Evolutionary conservation across 2,329 filamentous ascomycete genomes (phyloP).

Genomic region (Pseudopithomyces maydicus): DNA sequence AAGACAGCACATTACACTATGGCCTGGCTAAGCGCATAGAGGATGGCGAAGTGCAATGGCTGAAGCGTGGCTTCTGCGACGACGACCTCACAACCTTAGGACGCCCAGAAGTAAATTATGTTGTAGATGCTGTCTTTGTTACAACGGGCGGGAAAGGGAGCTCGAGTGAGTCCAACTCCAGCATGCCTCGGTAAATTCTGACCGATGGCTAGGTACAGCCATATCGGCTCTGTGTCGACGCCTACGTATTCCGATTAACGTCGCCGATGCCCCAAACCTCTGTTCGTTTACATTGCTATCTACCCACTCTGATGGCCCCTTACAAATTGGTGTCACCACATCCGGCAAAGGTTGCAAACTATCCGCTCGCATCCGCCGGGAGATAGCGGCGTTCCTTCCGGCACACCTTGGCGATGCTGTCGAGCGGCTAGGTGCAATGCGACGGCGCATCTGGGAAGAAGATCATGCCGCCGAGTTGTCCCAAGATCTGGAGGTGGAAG

Average conservation of each 20-base stretch:
- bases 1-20: constrained; percentile 64
- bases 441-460: constrained; percentile 49
- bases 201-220: constrained; percentile 56
- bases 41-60: constrained; percentile 68
- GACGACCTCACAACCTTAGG: constrained; percentile 76
- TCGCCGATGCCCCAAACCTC: constrained; percentile 82
- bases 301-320: constrained; percentile 84
- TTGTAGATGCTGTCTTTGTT: constrained; percentile 93
- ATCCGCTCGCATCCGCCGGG: constrained; percentile 83
- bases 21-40: constrained; percentile 68
- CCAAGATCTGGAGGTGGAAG: constrained; percentile 54
- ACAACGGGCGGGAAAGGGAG: constrained; percentile 62
- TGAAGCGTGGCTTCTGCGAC: constrained; percentile 69
- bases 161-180: constrained; percentile 44
- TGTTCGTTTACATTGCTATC: constrained; percentile 91
- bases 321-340: constrained; percentile 95
- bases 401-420: constrained; percentile 76
- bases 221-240: constrained; percentile 78
- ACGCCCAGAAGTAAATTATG: constrained; percentile 73
- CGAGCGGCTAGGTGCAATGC: constrained; percentile 68
- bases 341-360: constrained; percentile 95
- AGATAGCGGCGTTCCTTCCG: constrained; percentile 82
- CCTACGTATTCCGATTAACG: constrained; percentile 88
- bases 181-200: constrained; percentile 14
- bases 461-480: constrained; percentile 58